Conservation (phyloP, 768 basidiomycete genomes). For the Mycena epipterygia region DNA sequence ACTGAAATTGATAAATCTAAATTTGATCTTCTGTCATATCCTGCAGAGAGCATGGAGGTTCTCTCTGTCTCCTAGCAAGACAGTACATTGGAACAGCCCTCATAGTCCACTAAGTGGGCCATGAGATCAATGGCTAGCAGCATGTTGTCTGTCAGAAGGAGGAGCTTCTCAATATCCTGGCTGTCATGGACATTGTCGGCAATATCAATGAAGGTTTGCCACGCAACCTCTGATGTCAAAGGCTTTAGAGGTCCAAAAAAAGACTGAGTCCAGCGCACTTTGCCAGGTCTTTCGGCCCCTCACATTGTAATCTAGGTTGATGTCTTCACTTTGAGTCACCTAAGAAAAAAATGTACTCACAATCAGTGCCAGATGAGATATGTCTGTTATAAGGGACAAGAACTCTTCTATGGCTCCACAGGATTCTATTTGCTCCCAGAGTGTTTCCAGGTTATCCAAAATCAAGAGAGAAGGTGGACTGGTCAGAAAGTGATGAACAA, state of each 20-base stretch:
- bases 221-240: no score
- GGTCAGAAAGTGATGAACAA: neutral
- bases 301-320: neutral
- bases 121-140: neutral
- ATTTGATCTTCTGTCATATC: neutral
- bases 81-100: neutral
- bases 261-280: no score
- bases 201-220: conserved; percentile 10
- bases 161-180: neutral
- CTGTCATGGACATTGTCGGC: neutral
- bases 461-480: neutral
- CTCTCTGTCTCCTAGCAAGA: neutral
- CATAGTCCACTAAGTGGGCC: neutral
- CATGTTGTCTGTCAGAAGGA: neutral
- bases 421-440: neutral
- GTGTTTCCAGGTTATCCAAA: conserved; percentile 2
- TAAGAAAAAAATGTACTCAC: neutral
- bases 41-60: neutral
- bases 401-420: neutral
- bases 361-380: neutral
- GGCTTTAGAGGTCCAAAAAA: no score
- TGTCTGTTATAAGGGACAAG: neutral
- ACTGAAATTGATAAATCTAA: conserved; percentile 4
- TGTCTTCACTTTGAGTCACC: neutral
- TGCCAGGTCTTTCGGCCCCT: no score